These are phyloP conservation scores for Eucalyptus tenuipes DNA, from an alignment of 345 rosid species.

Conservation along the genomic window DNA sequence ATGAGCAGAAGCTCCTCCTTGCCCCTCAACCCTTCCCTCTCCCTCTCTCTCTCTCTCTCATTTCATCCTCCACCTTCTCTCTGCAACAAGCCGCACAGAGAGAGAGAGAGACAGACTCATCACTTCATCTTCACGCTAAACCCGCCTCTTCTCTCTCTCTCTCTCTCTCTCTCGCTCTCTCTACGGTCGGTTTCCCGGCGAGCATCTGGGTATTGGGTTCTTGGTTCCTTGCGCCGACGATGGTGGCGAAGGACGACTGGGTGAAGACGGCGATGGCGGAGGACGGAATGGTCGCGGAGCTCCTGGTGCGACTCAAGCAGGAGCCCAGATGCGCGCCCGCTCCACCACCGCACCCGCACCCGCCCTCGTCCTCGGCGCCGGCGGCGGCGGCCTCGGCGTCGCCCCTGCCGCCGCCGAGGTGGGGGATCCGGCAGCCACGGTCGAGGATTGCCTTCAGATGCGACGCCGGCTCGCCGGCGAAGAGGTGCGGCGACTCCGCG, in stretches of 20 bases:
- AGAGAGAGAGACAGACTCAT: not conserved
- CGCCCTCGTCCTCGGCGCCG: not conserved
- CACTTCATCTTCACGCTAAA: not conserved
- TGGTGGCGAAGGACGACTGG: slow-evolving; percentile 22
- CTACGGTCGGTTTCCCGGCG: not conserved
- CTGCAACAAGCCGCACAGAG: not conserved
- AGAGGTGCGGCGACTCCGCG: slow-evolving; percentile 30
- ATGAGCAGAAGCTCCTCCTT: not conserved
- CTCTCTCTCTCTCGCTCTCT: not conserved
- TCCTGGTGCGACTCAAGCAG: slow-evolving; percentile 22
- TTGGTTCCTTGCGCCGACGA: not conserved
- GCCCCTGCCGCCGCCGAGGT: slow-evolving; percentile 12
- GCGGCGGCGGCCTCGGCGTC: not conserved
- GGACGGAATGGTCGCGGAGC: slow-evolving; percentile 24
- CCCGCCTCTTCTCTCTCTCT: not conserved
- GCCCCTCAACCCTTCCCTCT: slow-evolving; percentile 4
- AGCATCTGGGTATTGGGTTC: not conserved
- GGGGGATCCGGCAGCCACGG: slow-evolving; percentile 59
- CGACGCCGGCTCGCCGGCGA: slow-evolving; percentile 6
- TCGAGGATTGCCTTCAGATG: slow-evolving; percentile 28
- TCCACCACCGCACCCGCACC: slow-evolving; percentile 1
- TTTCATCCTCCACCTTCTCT: not conserved
- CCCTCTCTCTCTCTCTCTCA: not conserved
- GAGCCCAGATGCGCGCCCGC: not conserved
- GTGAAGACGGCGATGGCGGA: slow-evolving; percentile 26